These are phyloP conservation scores for Amanita molliuscula DNA, from an alignment of 768 basidiomycete genomes.

Conservation along the genomic window DNA sequence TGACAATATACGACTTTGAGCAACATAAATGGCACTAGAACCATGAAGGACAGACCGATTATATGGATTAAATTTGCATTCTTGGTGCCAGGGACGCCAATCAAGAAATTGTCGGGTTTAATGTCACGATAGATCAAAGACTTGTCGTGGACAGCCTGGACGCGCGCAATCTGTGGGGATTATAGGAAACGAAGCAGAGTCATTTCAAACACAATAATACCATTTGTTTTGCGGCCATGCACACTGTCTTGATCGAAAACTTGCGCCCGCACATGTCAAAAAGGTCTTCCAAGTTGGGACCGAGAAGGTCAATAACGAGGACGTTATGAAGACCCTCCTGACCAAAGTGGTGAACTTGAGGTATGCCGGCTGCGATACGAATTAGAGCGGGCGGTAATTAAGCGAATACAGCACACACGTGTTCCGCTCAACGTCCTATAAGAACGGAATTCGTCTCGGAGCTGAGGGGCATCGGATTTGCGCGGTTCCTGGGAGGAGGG, in stretches of 20 bases:
- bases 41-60: conserved; percentile 50
- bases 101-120: conserved; percentile 98
- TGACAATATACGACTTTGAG: conserved; percentile 6
- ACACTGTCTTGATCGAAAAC: conserved; percentile 96
- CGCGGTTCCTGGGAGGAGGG: conserved; percentile 63
- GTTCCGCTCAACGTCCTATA: conserved; percentile 92
- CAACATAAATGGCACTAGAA: conserved; percentile 1
- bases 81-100: conserved; percentile 89
- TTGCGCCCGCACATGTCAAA: conserved; percentile 99
- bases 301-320: conserved; percentile 87
- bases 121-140: conserved; percentile 98
- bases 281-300: conserved; percentile 95
- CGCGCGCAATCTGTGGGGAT: conserved; percentile 71
- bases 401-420: conserved; percentile 37
- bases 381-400: conserved; percentile 4
- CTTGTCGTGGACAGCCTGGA: conserved; percentile 97
- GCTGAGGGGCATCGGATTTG: conserved; percentile 96
- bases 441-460: conserved; percentile 94
- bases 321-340: conserved; percentile 98
- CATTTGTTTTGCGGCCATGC: conserved; percentile 99
- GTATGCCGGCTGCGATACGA: conserved; percentile 68
- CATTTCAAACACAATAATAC: conserved; percentile 26
- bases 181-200: conserved; percentile 1
- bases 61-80: conserved; percentile 82
- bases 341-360: conserved; percentile 97